phyloP scores from a whole-genome alignment of 164 flowering plant genomes.

The Liriodendron chinense region DNA sequence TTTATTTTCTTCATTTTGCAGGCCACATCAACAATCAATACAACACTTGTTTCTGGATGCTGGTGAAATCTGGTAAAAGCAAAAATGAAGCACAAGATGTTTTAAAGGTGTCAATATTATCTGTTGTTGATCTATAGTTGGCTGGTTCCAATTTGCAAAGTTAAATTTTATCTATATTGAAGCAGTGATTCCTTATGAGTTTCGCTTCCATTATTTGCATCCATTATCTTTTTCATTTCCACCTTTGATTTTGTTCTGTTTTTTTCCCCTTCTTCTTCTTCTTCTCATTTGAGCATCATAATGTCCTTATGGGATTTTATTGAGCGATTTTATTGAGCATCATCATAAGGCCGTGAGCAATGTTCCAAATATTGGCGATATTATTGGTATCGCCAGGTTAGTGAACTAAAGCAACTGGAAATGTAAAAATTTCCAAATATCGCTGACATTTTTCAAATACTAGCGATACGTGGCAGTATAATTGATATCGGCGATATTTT shows the following conservation, averaged over 20 bases:
- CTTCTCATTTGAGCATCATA: background rate
- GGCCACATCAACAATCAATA: conserved; percentile 93
- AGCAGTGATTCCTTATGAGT: background rate
- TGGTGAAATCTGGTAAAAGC: conserved; percentile 77
- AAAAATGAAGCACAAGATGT: conserved; percentile 63
- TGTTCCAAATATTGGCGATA: no score
- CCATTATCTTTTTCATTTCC: background rate
- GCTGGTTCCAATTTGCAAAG: background rate
- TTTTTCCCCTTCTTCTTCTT: no score
- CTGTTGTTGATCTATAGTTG: background rate
- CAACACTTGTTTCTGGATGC: conserved; percentile 91
- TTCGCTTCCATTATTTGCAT: background rate
- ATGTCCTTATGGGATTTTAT: background rate
- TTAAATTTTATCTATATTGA: background rate
- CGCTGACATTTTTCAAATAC: no score
- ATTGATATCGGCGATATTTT: no score
- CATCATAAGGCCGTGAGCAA: background rate
- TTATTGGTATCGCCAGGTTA: no score
- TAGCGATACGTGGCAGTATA: no score
- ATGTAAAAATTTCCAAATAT: no score
- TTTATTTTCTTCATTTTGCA: conserved; percentile 6
- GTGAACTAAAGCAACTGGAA: no score
- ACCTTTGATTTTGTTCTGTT: background rate
- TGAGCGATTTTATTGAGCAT: background rate
- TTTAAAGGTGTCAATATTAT: conserved; percentile 49